Evolutionary conservation across 1,139 yeast species (phyloP), one percentile per base, ranked within the genome.

Genomic region (Lodderomyces beijingensis): DNA sequence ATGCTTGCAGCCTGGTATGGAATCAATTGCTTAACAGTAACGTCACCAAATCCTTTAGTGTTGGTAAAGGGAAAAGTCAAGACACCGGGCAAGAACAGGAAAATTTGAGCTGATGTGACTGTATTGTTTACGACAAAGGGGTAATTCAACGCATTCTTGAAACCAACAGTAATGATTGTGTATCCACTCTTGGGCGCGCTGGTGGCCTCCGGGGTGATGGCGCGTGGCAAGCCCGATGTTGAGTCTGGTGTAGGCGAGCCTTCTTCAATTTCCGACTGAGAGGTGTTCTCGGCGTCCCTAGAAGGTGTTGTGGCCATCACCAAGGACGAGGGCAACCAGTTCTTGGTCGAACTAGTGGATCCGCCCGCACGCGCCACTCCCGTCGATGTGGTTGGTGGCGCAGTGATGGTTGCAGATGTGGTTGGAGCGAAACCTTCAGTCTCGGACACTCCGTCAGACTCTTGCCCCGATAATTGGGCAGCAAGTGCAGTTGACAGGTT

Each of bases 101-200:
- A 80, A 24, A 83, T 78, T 56, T 83, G 91, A 3, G 89, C 89
- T 21, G 87, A 76, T 6, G 87, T 69, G 40, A 79, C 61, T 1
- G 87, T 69, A 49, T 78, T 75, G 34, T 65, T 58, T 27, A 79
- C 87, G 38, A 82, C 81, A 52, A 81, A 83, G 29, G 83, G 80
- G 55, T 80, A 83, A 52, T 80, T 81, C 59, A 81, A 70, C 10
- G 76, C 73, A 31, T 73, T 54, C 45, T 77, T 76, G 62, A 83
- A 82, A n/a, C 91, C 91, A 53, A 83, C 59, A 10, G 82, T 76
- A 33, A 83, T 72, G 35, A 79, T 50, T 25, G 70, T 62, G 52
- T 74, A 80, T 43, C 73, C 54, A 53, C 37, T 54, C 43, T 74
- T 74, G 21, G 80, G 81, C 14, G 49, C 44, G 6, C 62, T 46